Evolutionary conservation across 179 eudicot species (phyloP), one percentile per base, ranked within the genome.

Genomic region (Drosera spatulata): DNA sequence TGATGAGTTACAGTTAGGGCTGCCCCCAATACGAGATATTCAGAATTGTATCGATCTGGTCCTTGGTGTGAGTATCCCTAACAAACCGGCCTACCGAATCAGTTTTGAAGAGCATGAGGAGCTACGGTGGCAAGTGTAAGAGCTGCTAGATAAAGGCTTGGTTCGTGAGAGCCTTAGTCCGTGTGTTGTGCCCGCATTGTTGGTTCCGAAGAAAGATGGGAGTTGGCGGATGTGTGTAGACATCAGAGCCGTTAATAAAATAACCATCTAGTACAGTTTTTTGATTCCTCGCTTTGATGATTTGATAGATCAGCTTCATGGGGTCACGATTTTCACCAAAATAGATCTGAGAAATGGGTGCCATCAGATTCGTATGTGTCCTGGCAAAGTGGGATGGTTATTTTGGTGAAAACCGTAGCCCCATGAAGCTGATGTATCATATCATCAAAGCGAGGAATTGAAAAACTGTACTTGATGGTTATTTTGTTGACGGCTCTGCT

Each of bases 211-310:
- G 60, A 56, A 56, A 6, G 60, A 56, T 40, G 7, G 46, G 1
- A 6, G n/a, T 40, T 56, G 60, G 44, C 44, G 43, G 3, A 56
- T 56, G 60, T 56, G 60, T 13, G 57, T 54, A 15, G 57, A 54
- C 7, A 15, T 0, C 39, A 12, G 3, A 39, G 41, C 22, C 1
- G 5, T 54, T 39, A 54, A 54, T 4, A 6, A 54, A 2, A 54
- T 54, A 1, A 54, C 4, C 0, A 6, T 40, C 1, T 39, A 41
- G 44, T 56, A 56, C 39, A 11, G 60, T 42, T 38, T 38, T 56
- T 40, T 44, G 10, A 56, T 56, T 41, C 60, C 60, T 2, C 42
- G 41, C 3, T 37, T 56, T 13, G 60, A 56, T 37, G 60, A 56
- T 3, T 2, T 56, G 60, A 11, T 56, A 2, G 60, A 56, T 56